Percentiles rank a stretch among this genome's conserved stretches.
These are phyloP conservation scores for Cyclotella kingstonii DNA, from an alignment of 108 stramenopile species.

Conservation along the genomic window DNA sequence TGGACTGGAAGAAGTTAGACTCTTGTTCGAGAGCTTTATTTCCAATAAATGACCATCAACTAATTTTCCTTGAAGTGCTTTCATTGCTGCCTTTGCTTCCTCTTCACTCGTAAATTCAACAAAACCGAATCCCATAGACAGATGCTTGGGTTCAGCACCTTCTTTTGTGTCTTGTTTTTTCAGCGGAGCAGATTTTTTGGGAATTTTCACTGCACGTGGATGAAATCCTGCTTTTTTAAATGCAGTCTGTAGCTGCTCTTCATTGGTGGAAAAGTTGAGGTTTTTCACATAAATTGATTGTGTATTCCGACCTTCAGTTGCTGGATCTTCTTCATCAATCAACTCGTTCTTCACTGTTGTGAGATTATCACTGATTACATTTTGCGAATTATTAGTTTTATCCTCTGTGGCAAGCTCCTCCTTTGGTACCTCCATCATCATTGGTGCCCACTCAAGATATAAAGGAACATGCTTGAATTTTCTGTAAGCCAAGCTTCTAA, in stretches of 20 bases:
- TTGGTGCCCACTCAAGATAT: slow-evolving; percentile 98
- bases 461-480: slow-evolving; percentile 95
- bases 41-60: slow-evolving; percentile 92
- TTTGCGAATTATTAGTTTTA: neutral
- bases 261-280: slow-evolving; percentile 89
- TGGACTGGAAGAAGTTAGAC: slow-evolving; percentile 27
- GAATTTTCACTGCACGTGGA: slow-evolving; percentile 87
- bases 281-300: slow-evolving; percentile 95
- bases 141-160: slow-evolving; percentile 23
- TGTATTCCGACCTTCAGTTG: slow-evolving; percentile 41
- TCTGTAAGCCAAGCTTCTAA: slow-evolving; percentile 89
- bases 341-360: slow-evolving; percentile 27
- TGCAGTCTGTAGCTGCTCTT: slow-evolving; percentile 64
- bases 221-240: slow-evolving; percentile 56
- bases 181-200: slow-evolving; percentile 69
- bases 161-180: slow-evolving; percentile 28
- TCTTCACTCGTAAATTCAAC: slow-evolving; percentile 87
- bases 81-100: slow-evolving; percentile 74
- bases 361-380: slow-evolving; percentile 7
- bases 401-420: slow-evolving; percentile 4
- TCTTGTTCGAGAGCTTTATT: slow-evolving; percentile 77
- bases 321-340: slow-evolving; percentile 33
- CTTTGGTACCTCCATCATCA: slow-evolving; percentile 30
- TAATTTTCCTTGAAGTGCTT: slow-evolving; percentile 74
- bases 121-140: slow-evolving; percentile 98